Percentiles rank a stretch among this genome's conserved stretches.
Conservation (phyloP, 495 filamentous ascomycete species). For the Aspergillus heteromorphus region DNA sequence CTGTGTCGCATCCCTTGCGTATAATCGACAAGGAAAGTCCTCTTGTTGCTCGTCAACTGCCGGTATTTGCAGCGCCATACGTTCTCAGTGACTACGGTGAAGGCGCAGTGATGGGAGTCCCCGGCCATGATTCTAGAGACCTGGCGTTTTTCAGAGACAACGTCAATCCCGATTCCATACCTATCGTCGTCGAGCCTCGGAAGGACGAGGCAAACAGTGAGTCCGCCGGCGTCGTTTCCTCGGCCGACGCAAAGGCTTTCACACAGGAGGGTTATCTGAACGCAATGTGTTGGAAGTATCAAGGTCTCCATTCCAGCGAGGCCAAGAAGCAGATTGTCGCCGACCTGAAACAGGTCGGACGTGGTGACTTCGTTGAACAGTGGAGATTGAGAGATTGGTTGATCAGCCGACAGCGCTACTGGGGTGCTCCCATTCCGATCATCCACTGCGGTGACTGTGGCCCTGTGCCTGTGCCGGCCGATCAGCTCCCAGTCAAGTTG, state of each 20-base stretch:
- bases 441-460: slow-evolving; percentile 78
- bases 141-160: slow-evolving; percentile 75
- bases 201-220: slow-evolving; percentile 28
- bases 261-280: slow-evolving; percentile 43
- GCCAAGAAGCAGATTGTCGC: slow-evolving; percentile 57
- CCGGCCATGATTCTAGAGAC: slow-evolving; percentile 74
- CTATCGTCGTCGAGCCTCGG: slow-evolving; percentile 39
- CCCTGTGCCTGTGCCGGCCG: slow-evolving; percentile 67
- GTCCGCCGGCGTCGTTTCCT: slow-evolving; percentile 32
- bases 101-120: slow-evolving; percentile 88
- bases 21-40: slow-evolving; percentile 47
- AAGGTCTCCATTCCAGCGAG: slow-evolving; percentile 53
- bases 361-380: slow-evolving; percentile 55
- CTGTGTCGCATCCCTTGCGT: slow-evolving; percentile 60
- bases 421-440: slow-evolving; percentile 87
- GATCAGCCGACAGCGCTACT: slow-evolving; percentile 82
- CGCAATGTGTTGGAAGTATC: slow-evolving; percentile 39
- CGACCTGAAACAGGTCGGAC: slow-evolving; percentile 45
- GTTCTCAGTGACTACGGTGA: slow-evolving; percentile 86
- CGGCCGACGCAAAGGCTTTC: slow-evolving; percentile 33
- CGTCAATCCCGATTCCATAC: slow-evolving; percentile 44
- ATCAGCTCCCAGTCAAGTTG: slow-evolving; percentile 71
- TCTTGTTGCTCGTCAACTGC: slow-evolving; percentile 50
- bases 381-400: slow-evolving; percentile 85
- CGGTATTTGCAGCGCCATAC: slow-evolving; percentile 78